Evolutionary conservation across 108 stramenopile species (phyloP), one percentile per base, ranked within the genome.

Genomic region (Cyclotella baltica): DNA sequence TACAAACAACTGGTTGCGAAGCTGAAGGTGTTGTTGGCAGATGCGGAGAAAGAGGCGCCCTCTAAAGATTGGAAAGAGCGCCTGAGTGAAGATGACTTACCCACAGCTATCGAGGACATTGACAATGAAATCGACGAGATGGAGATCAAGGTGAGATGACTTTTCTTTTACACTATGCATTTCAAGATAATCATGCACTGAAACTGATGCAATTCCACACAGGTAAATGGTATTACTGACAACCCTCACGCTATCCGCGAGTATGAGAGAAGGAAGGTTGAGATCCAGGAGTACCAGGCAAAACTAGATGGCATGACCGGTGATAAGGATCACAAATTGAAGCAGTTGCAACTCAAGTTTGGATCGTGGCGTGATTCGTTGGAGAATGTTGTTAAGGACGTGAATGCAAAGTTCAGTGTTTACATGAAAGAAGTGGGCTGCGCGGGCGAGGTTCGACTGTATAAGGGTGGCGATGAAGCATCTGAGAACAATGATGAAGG

Each of bases 391-490:
- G 75, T 94, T 25, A 9, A 67, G 0, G 51, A 78, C 46, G 78
- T 94, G n/a, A 88, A 91, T 64, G 38, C 16, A 1, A 71, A 81
- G 48, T 96, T 96, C 75, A 70, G 73, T 25, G 55, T 51, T 36
- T 97, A 97, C 81, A 98, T 97, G 96, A 51, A 74, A 25, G 93
- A 97, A 68, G 88, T 98, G 70, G 93, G 92, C 27, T 94, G 92
- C 61, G 80, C 86, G 0, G 91, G 86, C 50, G 86, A 89, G 65
- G 75, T 96, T 15, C 61, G 70, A 25, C 81, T 94, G 20, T 83
- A 72, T 23, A 79, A 52, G n/a, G 96, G 96, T 36, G 71, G 78
- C 25, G 52, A 81, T 9, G 67, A 74, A 27, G 62, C 81, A 50
- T 28, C 20, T 15, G 75, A 64, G 37, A 31, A 62, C 28, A 79